phyloP scores from a whole-genome alignment of 257 asterid genomes.

The Nicotiana otophora region DNA sequence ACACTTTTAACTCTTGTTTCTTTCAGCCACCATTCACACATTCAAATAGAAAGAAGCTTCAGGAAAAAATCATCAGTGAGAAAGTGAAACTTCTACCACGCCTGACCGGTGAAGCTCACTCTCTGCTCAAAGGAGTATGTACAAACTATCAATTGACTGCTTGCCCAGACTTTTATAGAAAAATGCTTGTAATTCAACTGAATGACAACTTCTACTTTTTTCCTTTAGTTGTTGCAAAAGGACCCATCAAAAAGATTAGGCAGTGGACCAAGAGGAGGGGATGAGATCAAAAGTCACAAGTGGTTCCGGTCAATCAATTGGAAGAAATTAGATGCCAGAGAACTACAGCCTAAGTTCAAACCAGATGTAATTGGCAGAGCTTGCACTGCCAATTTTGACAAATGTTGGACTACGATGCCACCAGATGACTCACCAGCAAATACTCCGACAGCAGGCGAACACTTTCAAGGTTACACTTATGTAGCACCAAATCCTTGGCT shows the following conservation, averaged over 20 bases:
- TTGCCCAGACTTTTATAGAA: background rate
- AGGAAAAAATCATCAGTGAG: constrained; percentile 79
- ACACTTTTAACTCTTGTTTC: background rate
- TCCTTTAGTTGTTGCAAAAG: constrained; percentile 63
- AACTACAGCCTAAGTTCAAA: constrained; percentile 59
- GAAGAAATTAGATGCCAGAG: constrained; percentile 76
- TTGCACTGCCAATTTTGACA: constrained; percentile 89
- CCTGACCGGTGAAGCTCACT: constrained; percentile 63
- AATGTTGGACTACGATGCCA: constrained; percentile 90
- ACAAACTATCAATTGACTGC: constrained; percentile 1
- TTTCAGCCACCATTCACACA: constrained; percentile 82
- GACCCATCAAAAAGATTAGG: constrained; percentile 73
- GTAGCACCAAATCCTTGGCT: constrained; percentile 87
- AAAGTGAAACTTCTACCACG: constrained; percentile 86
- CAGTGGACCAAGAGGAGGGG: constrained; percentile 77
- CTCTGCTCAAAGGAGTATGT: constrained; percentile 82
- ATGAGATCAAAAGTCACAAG: constrained; percentile 72
- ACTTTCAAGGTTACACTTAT: constrained; percentile 83
- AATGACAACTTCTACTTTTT: background rate
- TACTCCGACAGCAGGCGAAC: constrained; percentile 81
- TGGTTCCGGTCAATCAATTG: constrained; percentile 76
- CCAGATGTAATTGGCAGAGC: constrained; percentile 76
- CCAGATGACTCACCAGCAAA: constrained; percentile 86
- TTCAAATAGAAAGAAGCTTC: constrained; percentile 86
- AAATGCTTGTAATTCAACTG: background rate